A percentile compares a stretch with the other conserved stretches of the same genome.
phyloP scores from a whole-genome alignment of 1,139 yeast species.

The Ashbya aceris region DNA sequence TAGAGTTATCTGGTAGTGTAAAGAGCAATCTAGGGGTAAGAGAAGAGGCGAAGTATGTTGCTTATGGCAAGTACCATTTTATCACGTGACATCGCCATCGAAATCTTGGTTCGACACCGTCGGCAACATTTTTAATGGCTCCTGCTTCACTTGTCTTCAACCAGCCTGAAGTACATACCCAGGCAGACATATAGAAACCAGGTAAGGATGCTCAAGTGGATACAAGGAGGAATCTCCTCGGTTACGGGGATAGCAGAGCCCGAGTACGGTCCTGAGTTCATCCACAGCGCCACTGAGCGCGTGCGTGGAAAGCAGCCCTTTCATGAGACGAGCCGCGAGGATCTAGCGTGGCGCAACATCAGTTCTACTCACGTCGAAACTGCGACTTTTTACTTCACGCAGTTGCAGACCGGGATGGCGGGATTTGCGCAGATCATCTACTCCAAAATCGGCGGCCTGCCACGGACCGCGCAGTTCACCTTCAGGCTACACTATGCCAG shows the following conservation, averaged over 20 bases:
- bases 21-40: too few relatives aligned
- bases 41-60: too few relatives aligned
- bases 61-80: too few relatives aligned
- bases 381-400: slow-evolving; percentile 78
- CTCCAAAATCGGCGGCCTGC: slow-evolving; percentile 81
- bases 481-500: slow-evolving; percentile 56
- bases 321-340: slow-evolving; percentile 48
- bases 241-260: slow-evolving; percentile 98
- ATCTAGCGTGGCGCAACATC: slow-evolving; percentile 69
- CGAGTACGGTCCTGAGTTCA: slow-evolving; percentile 86
- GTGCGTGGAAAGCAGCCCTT: slow-evolving; percentile 48
- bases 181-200: too few relatives aligned
- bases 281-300: slow-evolving; percentile 67
- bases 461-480: slow-evolving; percentile 91
- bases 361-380: slow-evolving; percentile 88
- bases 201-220: slow-evolving; percentile 62
- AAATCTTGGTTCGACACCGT: too few relatives aligned
- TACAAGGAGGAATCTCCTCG: slow-evolving; percentile 79
- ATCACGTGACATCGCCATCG: too few relatives aligned
- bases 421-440: slow-evolving; percentile 95
- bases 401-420: slow-evolving; percentile 49
- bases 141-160: too few relatives aligned
- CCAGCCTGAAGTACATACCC: too few relatives aligned
- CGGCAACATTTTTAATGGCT: too few relatives aligned
- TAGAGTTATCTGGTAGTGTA: too few relatives aligned